These are phyloP conservation scores for Rickenella mellea DNA, from an alignment of 768 basidiomycete genomes.

Conservation along the genomic window DNA sequence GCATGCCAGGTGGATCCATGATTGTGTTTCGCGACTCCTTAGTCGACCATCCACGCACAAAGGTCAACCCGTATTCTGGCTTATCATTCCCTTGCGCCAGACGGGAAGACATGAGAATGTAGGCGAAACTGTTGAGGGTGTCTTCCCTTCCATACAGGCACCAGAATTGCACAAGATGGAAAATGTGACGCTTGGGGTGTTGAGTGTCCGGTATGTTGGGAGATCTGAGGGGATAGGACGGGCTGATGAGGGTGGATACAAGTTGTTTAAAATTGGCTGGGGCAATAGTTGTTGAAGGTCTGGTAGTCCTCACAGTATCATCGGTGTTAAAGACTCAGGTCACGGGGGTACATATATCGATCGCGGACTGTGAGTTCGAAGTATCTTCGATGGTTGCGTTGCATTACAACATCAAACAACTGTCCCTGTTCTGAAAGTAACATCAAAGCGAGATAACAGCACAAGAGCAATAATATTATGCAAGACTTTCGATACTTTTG, in stretches of 20 bases:
- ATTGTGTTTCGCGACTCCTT: conserved; percentile 47
- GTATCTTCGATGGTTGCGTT: no score
- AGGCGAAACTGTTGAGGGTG: conserved; percentile 42
- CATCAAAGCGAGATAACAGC: no score
- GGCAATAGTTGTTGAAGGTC: conserved; percentile 3
- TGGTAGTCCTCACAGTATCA: no score
- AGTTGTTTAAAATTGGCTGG: conserved; percentile 70
- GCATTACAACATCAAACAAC: no score
- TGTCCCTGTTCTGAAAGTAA: no score
- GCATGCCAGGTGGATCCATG: conserved; percentile 62
- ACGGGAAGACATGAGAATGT: conserved; percentile 56
- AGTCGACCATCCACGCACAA: conserved; percentile 4
- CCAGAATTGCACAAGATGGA: conserved; percentile 1
- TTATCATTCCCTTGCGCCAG: conserved; percentile 62
- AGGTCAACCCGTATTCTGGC: conserved; percentile 50
- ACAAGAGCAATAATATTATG: no score
- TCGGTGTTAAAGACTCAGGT: no score
- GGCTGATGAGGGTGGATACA: conserved; percentile 63
- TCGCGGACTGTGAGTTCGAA: no score
- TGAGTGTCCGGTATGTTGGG: conserved; percentile 40
- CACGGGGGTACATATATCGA: no score
- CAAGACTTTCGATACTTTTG: conserved; percentile 31
- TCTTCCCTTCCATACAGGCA: conserved; percentile 30
- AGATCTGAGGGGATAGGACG: conserved; percentile 49
- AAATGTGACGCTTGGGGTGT: conserved; percentile 25